A percentile compares a stretch with the other conserved stretches of the same genome.
phyloP scores from a whole-genome alignment of 2,329 filamentous ascomycete species.

The Trichoderma sp. region DNA sequence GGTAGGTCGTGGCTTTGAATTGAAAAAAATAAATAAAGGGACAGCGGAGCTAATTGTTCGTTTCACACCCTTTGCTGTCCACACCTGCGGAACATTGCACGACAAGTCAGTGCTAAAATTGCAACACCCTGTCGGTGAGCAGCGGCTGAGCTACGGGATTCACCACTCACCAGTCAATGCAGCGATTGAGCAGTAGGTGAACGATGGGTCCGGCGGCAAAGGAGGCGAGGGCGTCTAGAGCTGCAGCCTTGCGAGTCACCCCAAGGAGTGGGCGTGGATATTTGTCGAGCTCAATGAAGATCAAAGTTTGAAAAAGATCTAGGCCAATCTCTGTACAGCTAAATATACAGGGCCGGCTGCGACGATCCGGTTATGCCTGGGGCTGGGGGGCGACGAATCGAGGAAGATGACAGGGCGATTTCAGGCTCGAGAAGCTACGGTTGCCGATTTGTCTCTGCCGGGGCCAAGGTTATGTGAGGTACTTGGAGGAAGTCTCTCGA shows the following conservation, averaged over 20 bases:
- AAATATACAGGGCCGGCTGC: not conserved
- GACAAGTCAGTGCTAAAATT: slow-evolving; percentile 11
- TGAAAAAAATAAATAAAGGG: not conserved
- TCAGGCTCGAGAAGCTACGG: slow-evolving; percentile 5
- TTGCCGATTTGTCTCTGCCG: not conserved
- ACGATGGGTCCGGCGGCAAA: slow-evolving; percentile 8
- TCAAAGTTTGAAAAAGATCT: not conserved
- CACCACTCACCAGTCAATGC: slow-evolving; percentile 13
- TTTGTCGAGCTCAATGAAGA: not conserved
- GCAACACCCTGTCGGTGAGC: slow-evolving; percentile 12
- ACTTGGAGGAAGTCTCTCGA: not conserved
- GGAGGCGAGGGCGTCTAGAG: not conserved
- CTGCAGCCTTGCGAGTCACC: slow-evolving; percentile 15
- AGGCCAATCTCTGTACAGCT: slow-evolving; percentile 3
- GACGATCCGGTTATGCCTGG: not conserved
- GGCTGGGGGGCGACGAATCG: not conserved
- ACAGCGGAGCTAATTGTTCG: slow-evolving; percentile 7
- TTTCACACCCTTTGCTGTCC: slow-evolving; percentile 10
- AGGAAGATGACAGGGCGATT: not conserved
- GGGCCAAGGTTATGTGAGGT: not conserved
- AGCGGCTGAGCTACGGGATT: not conserved
- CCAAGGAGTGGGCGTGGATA: not conserved
- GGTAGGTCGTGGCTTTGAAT: slow-evolving; percentile 5
- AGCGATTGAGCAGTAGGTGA: not conserved
- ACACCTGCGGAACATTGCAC: slow-evolving; percentile 17